A percentile compares a stretch with the other conserved stretches of the same genome.
Evolutionary conservation across 2,329 filamentous ascomycete genomes (phyloP).

Genomic region (Canariomyces notabilis): DNA sequence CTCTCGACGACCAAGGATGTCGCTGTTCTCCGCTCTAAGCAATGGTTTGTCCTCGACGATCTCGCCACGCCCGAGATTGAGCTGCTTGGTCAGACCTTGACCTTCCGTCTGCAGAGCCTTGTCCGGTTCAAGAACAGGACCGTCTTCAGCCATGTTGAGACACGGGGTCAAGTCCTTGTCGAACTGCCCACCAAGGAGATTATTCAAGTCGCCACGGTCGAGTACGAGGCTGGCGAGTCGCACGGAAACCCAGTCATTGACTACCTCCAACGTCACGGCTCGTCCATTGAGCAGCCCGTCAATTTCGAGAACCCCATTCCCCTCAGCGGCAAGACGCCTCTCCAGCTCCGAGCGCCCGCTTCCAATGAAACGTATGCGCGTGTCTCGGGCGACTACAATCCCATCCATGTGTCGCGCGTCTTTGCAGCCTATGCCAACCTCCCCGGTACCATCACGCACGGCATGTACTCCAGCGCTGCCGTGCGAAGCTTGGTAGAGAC

Average conservation of each 20-base stretch:
- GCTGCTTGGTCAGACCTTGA: slow-evolving; percentile 86
- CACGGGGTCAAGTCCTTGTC: slow-evolving; percentile 83
- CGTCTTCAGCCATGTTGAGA: slow-evolving; percentile 87
- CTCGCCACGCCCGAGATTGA: slow-evolving; percentile 63
- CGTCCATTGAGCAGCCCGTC: slow-evolving; percentile 90
- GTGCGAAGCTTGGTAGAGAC: slow-evolving; percentile 95
- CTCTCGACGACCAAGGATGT: slow-evolving; percentile 85
- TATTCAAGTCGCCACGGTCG: slow-evolving; percentile 93
- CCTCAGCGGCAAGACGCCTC: slow-evolving; percentile 82
- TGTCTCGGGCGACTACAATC: slow-evolving; percentile 97
- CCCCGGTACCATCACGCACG: slow-evolving; percentile 95
- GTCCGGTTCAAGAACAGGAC: slow-evolving; percentile 92
- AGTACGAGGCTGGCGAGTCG: slow-evolving; percentile 86
- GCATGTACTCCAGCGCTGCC: slow-evolving; percentile 98
- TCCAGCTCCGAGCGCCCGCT: slow-evolving; percentile 83
- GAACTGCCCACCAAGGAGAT: slow-evolving; percentile 96
- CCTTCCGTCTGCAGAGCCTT: slow-evolving; percentile 90
- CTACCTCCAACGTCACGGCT: slow-evolving; percentile 87
- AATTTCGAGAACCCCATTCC: slow-evolving; percentile 98
- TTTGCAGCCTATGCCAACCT: slow-evolving; percentile 95
- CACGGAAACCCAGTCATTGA: slow-evolving; percentile 96
- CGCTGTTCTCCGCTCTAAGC: slow-evolving; percentile 89
- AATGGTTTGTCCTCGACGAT: slow-evolving; percentile 88
- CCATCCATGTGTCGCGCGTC: slow-evolving; percentile 94
- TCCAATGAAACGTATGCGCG: slow-evolving; percentile 98